Conservation (phyloP, 257 asterid genomes). For the Fraxinus quadrangulata region DNA sequence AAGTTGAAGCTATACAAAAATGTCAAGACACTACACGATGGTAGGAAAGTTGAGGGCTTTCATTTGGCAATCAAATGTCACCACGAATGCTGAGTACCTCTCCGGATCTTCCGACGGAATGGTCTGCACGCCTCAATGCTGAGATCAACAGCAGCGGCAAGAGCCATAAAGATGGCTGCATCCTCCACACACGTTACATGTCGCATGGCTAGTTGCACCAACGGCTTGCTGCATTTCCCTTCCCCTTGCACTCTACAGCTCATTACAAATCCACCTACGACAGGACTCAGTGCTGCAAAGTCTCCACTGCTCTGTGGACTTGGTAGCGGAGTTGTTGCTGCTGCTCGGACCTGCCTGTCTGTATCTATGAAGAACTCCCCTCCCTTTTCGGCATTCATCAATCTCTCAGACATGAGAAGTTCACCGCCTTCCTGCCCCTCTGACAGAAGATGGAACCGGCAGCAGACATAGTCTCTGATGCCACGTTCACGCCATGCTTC, state of each 20-base stretch:
- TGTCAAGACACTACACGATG: constrained; percentile 27
- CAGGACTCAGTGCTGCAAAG: constrained; percentile 61
- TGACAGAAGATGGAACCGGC: constrained; percentile 78
- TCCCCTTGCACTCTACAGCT: constrained; percentile 87
- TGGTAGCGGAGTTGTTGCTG: constrained; percentile 56
- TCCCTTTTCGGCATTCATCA: constrained; percentile 78
- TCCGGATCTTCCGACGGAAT: constrained; percentile 64
- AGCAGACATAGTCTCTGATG: constrained; percentile 64
- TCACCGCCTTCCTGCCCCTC: constrained; percentile 76
- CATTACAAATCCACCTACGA: constrained; percentile 81
- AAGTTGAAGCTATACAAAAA: constrained; percentile 40
- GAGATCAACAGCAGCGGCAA: constrained; percentile 93
- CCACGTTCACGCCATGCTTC: constrained; percentile 98
- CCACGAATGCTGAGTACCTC: constrained; percentile 70
- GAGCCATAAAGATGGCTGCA: constrained; percentile 97
- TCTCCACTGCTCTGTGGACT: constrained; percentile 93
- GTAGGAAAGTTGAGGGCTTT: not conserved
- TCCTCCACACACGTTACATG: constrained; percentile 91
- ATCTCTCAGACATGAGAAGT: constrained; percentile 70
- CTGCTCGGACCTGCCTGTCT: constrained; percentile 55
- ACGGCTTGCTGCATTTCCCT: constrained; percentile 79
- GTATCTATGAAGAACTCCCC: constrained; percentile 90
- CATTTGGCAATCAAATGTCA: constrained; percentile 32
- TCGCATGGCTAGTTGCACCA: constrained; percentile 85
- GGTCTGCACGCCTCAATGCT: constrained; percentile 90